These are phyloP conservation scores for Microglena sp. DNA, from an alignment of 139 green algal species.

Conservation along the genomic window DNA sequence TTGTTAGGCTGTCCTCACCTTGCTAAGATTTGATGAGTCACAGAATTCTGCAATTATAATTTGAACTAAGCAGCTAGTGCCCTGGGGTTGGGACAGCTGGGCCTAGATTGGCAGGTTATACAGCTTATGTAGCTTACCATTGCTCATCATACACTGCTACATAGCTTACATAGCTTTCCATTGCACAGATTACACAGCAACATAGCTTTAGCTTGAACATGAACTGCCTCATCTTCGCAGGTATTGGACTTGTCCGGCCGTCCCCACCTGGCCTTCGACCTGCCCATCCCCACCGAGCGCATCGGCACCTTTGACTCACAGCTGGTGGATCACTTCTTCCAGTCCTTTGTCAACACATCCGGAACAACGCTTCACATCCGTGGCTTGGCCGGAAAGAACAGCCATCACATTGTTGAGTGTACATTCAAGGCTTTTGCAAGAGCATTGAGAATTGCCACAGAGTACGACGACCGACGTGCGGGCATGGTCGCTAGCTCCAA, in stretches of 20 bases:
- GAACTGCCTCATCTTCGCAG: not conserved
- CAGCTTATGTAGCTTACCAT: too few species aligned
- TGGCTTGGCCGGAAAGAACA: slow-evolving; percentile 84
- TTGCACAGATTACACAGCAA: too few species aligned
- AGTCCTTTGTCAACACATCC: slow-evolving; percentile 84
- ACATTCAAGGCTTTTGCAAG: slow-evolving; percentile 99
- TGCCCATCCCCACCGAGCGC: slow-evolving; percentile 76
- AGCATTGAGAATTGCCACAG: slow-evolving; percentile 77
- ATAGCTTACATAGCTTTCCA: too few species aligned
- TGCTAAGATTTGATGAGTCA: too few species aligned
- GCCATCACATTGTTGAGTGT: slow-evolving; percentile 97
- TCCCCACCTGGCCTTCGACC: slow-evolving; percentile 72
- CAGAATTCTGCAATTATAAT: too few species aligned
- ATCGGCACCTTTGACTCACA: slow-evolving; percentile 90
- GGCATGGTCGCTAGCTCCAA: slow-evolving; percentile 81
- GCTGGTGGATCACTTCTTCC: slow-evolving; percentile 96
- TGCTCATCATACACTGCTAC: too few species aligned
- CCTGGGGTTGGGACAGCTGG: too few species aligned
- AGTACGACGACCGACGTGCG: slow-evolving; percentile 70
- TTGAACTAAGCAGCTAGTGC: too few species aligned
- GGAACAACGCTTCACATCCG: slow-evolving; percentile 89
- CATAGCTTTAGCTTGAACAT: too few species aligned
- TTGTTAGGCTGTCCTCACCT: too few species aligned
- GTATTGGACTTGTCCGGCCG: slow-evolving; percentile 88
- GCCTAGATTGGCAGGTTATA: too few species aligned